Percentiles rank a stretch among this genome's conserved stretches.
These are phyloP conservation scores for Mucor lusitanicus DNA, from an alignment of 371 early-diverging fungal genomes.

Conservation along the genomic window DNA sequence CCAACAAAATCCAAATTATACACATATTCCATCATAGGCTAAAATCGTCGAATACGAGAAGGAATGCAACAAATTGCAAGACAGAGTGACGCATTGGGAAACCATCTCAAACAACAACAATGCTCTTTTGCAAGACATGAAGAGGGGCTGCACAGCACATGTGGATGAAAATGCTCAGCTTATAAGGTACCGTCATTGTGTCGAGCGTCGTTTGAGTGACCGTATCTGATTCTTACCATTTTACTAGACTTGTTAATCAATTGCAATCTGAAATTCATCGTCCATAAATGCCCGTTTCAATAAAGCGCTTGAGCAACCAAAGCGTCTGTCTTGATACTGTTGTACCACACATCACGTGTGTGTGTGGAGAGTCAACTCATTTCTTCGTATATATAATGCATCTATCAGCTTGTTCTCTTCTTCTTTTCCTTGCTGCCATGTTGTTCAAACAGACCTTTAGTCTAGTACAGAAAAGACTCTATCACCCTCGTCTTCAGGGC, in stretches of 20 bases:
- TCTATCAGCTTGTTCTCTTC: neutral
- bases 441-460: slow-evolving; percentile 2
- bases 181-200: slow-evolving; percentile 15
- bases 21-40: slow-evolving; percentile 18
- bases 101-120: slow-evolving; percentile 20
- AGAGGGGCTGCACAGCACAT: slow-evolving; percentile 24
- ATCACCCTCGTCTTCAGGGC: slow-evolving; percentile 36
- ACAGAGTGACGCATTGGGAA: slow-evolving; percentile 26
- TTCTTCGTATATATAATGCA: neutral
- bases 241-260: slow-evolving; percentile 33
- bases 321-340: too few species aligned
- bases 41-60: slow-evolving; percentile 29
- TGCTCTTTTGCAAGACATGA: slow-evolving; percentile 23
- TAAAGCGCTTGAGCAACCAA: neutral
- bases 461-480: slow-evolving; percentile 10
- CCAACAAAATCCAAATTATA: neutral
- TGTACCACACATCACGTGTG: neutral
- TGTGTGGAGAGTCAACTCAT: neutral
- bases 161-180: slow-evolving; percentile 42
- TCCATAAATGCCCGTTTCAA: neutral
- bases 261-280: slow-evolving; percentile 40
- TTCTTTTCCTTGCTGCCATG: neutral
- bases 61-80: slow-evolving; percentile 9
- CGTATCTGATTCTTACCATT: neutral
- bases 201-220: neutral